These are phyloP conservation scores for Komagataella kurtzmanii DNA, from an alignment of 805 yeast species.

Conservation along the genomic window DNA sequence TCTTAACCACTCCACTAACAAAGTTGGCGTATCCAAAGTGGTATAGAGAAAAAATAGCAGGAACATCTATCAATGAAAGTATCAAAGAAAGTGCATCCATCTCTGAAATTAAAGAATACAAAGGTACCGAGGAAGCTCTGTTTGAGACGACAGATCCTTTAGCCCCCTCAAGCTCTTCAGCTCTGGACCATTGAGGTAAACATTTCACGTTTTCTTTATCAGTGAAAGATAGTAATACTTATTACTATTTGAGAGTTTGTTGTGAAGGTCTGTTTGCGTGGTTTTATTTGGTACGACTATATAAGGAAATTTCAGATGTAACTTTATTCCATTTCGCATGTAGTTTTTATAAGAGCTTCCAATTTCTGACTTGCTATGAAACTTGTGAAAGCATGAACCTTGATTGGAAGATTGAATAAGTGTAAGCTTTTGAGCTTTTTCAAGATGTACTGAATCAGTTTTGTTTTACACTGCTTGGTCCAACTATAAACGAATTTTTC, in stretches of 20 bases:
- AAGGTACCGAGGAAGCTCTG: background rate
- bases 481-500: no score
- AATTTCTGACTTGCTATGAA: background rate
- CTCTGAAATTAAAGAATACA: background rate
- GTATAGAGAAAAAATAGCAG: constrained; percentile 36
- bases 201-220: background rate
- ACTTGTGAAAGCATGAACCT: no score
- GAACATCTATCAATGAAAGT: background rate
- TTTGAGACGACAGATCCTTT: background rate
- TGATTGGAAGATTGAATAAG: no score
- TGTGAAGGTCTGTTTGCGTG: background rate
- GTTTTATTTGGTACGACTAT: background rate
- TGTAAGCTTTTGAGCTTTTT: no score
- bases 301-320: background rate
- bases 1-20: constrained; percentile 69
- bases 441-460: no score
- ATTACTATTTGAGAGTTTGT: background rate
- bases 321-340: background rate
- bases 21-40: constrained; percentile 44
- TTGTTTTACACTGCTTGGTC: no score
- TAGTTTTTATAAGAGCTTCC: background rate
- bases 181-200: background rate
- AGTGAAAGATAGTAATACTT: background rate
- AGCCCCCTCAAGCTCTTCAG: background rate
- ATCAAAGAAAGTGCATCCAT: background rate